phyloP scores from a whole-genome alignment of 1,284 basidiomycete genomes.

The Cutaneotrichosporon cutaneum region DNA sequence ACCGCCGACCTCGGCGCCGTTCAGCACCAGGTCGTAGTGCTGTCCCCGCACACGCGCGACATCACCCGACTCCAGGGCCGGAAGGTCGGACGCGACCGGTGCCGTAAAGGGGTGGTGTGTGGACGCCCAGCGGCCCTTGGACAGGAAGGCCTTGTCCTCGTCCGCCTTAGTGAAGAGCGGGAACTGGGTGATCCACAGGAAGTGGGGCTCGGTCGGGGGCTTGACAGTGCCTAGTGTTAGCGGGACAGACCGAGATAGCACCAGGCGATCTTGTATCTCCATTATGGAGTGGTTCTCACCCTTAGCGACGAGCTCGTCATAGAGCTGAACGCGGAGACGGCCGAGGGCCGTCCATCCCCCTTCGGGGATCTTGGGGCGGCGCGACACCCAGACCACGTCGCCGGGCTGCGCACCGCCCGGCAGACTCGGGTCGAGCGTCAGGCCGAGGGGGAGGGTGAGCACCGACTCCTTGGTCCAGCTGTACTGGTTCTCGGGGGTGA shows the following conservation, averaged over 20 bases:
- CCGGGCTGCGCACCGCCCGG: constrained; percentile 52
- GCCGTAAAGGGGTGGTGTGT: constrained; percentile 96
- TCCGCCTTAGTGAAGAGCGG: constrained; percentile 88
- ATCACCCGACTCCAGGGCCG: constrained; percentile 67
- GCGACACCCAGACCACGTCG: constrained; percentile 59
- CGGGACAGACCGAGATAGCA: background rate
- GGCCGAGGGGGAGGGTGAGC: constrained; percentile 38
- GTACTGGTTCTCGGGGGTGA: constrained; percentile 43
- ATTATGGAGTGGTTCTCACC: constrained; percentile 63
- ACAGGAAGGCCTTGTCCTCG: constrained; percentile 79
- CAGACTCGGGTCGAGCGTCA: constrained; percentile 38
- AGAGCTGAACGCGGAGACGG: constrained; percentile 63
- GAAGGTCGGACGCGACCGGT: constrained; percentile 84
- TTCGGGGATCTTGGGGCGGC: constrained; percentile 58
- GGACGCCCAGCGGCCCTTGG: constrained; percentile 81
- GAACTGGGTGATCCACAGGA: constrained; percentile 94
- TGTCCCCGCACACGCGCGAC: constrained; percentile 77
- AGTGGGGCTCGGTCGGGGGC: constrained; percentile 66
- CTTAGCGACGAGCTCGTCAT: constrained; percentile 64
- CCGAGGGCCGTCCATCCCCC: constrained; percentile 83
- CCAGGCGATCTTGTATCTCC: too few relatives aligned
- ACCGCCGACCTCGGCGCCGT: constrained; percentile 90
- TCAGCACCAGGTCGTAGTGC: constrained; percentile 95
- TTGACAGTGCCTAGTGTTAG: constrained; percentile 57
- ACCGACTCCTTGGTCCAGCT: constrained; percentile 46